Evolutionary conservation across 345 rosid genomes (phyloP).

Genomic region (Citrus cavaleriei): DNA sequence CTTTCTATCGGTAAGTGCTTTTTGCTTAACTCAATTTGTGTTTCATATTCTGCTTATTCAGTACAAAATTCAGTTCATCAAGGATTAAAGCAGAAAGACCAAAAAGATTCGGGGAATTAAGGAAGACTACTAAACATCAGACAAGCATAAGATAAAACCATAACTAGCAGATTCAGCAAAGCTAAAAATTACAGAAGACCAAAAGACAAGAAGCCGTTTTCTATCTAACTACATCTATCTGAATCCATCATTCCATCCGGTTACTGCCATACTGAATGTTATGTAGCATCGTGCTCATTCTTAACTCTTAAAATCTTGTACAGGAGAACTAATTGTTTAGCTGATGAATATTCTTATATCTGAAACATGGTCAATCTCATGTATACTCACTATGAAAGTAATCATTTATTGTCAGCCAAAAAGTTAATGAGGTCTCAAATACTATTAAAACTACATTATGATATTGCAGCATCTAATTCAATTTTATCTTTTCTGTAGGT

Average conservation of each 20-base stretch:
- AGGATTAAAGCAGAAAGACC: not conserved
- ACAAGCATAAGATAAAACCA: not conserved
- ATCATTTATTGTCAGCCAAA: not conserved
- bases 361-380: not conserved
- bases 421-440: not conserved
- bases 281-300: not conserved
- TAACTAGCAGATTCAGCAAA: not conserved
- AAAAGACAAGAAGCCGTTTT: not conserved
- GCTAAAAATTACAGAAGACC: not conserved
- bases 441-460: not conserved
- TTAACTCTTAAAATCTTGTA: not conserved
- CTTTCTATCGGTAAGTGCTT: constrained; percentile 57
- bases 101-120: not conserved
- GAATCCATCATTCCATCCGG: not conserved
- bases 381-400: not conserved
- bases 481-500: constrained; percentile 46
- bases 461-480: constrained; percentile 6
- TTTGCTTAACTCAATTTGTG: not conserved
- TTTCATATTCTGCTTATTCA: not conserved
- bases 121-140: not conserved
- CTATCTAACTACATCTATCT: not conserved
- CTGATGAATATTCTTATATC: not conserved
- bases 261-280: not conserved
- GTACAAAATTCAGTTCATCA: not conserved
- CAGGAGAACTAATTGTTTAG: not conserved